phyloP scores from a whole-genome alignment of 352 stramenopile species.

The Pythium insidiosum region DNA sequence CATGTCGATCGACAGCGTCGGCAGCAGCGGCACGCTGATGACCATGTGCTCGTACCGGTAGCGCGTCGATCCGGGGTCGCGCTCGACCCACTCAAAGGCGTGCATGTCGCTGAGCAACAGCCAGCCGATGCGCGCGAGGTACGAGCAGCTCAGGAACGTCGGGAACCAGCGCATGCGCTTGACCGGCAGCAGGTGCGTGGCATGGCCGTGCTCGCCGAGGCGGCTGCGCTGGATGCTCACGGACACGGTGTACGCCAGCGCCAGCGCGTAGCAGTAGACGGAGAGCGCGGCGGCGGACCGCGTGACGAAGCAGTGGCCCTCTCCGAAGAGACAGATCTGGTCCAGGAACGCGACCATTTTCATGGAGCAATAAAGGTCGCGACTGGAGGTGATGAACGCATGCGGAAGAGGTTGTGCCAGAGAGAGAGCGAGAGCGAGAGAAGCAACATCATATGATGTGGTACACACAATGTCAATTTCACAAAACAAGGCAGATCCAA shows the following conservation, averaged over 20 bases:
- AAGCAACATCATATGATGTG: too few relatives aligned
- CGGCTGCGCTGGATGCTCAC: slow-evolving; percentile 62
- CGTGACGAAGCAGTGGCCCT: slow-evolving; percentile 73
- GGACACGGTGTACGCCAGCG: slow-evolving; percentile 63
- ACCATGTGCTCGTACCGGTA: slow-evolving; percentile 70
- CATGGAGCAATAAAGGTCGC: too few relatives aligned
- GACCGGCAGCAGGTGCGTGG: slow-evolving; percentile 68
- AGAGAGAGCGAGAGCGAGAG: too few relatives aligned
- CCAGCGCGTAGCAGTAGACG: slow-evolving; percentile 57
- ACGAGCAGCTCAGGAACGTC: slow-evolving; percentile 68
- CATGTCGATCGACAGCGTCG: slow-evolving; percentile 75
- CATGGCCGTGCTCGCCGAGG: slow-evolving; percentile 74
- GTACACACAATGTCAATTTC: too few relatives aligned
- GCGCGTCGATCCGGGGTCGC: slow-evolving; percentile 17
- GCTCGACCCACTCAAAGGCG: slow-evolving; percentile 74
- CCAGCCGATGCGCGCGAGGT: slow-evolving; percentile 64
- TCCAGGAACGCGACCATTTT: too few relatives aligned
- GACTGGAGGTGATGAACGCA: too few relatives aligned
- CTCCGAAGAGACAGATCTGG: slow-evolving; percentile 69
- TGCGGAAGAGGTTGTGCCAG: too few relatives aligned
- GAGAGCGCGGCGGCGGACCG: slow-evolving; percentile 50
- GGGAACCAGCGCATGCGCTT: slow-evolving; percentile 82
- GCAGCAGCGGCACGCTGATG: slow-evolving; percentile 54
- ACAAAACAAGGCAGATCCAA: too few relatives aligned
- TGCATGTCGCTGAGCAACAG: slow-evolving; percentile 74